Percentiles rank a stretch among this genome's conserved stretches.
These are phyloP conservation scores for Hemerocallis citrina DNA, from an alignment of 106 monocot species.

Conservation along the genomic window DNA sequence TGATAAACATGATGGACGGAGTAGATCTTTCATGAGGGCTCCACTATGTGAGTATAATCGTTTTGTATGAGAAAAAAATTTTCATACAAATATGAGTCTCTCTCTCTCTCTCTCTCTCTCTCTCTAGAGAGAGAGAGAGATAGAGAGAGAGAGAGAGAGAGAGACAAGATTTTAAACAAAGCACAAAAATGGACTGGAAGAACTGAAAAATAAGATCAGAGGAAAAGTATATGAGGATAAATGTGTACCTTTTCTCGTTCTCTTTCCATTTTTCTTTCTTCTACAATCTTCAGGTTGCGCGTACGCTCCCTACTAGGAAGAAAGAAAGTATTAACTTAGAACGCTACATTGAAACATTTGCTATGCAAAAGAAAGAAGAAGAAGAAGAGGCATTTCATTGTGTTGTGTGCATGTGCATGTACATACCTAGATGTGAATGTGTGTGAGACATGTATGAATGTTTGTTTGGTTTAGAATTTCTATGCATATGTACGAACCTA, in stretches of 20 bases:
- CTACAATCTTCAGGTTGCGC: conserved; percentile 39
- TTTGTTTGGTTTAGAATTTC: background rate
- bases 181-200: no score
- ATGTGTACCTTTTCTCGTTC: conserved; percentile 60
- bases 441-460: background rate
- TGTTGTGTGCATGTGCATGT: background rate
- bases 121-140: no score
- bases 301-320: conserved; percentile 30
- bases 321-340: background rate
- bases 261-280: conserved; percentile 47
- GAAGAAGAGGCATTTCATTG: background rate
- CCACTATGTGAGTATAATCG: no score
- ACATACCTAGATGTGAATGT: background rate
- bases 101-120: no score
- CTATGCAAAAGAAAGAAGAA: background rate
- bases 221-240: background rate
- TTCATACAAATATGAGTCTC: no score
- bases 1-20: no score
- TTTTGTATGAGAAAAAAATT: no score
- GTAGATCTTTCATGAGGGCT: no score
- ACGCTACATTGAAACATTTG: background rate
- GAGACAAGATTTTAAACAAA: no score
- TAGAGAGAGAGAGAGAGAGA: no score
- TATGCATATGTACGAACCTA: no score
- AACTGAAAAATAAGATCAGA: no score